These are phyloP conservation scores for Hypomontagnella submonticulosa DNA, from an alignment of 495 filamentous ascomycete genomes.

Conservation along the genomic window DNA sequence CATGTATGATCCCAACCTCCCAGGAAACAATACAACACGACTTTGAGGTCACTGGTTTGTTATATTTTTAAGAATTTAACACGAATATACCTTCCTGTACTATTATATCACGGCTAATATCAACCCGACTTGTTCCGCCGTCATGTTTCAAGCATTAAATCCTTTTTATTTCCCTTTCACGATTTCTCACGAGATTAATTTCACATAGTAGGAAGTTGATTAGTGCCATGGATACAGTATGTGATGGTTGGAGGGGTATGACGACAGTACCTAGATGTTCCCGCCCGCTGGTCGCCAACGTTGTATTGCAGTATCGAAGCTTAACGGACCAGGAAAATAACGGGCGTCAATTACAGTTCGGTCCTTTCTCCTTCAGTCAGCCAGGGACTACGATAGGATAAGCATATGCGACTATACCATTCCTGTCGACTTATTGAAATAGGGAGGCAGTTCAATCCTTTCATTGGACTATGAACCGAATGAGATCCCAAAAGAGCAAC, in stretches of 20 bases:
- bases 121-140: too few relatives aligned
- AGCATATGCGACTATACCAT: slow-evolving; percentile 14
- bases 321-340: slow-evolving; percentile 32
- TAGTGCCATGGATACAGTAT: too few relatives aligned
- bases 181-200: neutral
- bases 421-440: slow-evolving; percentile 28
- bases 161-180: slow-evolving; percentile 11
- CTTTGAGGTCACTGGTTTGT: too few relatives aligned
- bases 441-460: slow-evolving; percentile 2
- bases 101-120: too few relatives aligned
- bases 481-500: slow-evolving; percentile 35
- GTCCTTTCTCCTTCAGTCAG: slow-evolving; percentile 16
- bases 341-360: too few relatives aligned
- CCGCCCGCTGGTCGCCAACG: slow-evolving; percentile 26
- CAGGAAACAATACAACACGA: too few relatives aligned
- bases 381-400: slow-evolving; percentile 30
- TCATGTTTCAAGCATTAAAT: slow-evolving; percentile 17
- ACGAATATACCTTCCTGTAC: too few relatives aligned
- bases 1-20: too few relatives aligned
- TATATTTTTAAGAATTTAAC: too few relatives aligned
- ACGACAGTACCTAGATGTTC: slow-evolving; percentile 27
- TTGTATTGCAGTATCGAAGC: slow-evolving; percentile 38
- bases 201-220: slow-evolving; percentile 3
- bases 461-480: slow-evolving; percentile 39
- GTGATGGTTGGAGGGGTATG: slow-evolving; percentile 37